These are phyloP conservation scores for Clonostachys rosea DNA, from an alignment of 2,329 filamentous ascomycete genomes.

Conservation along the genomic window DNA sequence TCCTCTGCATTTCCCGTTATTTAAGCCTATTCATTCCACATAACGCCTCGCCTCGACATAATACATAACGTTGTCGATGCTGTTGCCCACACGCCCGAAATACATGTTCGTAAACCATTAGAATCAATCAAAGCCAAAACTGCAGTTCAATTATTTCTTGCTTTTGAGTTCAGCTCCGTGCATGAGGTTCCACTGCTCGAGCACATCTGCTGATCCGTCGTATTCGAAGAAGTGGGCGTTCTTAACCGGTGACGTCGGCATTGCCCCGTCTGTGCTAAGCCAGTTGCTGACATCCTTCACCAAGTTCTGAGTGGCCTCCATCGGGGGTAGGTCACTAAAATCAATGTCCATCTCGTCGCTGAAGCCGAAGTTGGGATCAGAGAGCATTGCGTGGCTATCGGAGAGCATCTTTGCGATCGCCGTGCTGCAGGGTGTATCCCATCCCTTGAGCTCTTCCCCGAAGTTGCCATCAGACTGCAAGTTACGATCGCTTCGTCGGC, in stretches of 20 bases:
- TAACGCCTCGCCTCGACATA: too few relatives aligned
- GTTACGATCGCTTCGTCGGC: conserved; percentile 38
- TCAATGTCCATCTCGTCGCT: conserved; percentile 37
- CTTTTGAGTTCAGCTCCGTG: too few relatives aligned
- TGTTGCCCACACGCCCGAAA: too few relatives aligned
- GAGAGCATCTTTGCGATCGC: conserved; percentile 62
- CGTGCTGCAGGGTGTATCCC: conserved; percentile 55
- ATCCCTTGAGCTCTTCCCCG: conserved; percentile 16
- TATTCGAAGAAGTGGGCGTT: too few relatives aligned
- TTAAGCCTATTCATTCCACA: too few relatives aligned
- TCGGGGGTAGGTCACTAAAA: not conserved
- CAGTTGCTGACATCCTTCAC: conserved; percentile 12
- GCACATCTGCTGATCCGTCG: too few relatives aligned
- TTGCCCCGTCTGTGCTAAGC: conserved; percentile 38
- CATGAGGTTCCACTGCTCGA: too few relatives aligned
- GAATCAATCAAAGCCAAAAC: too few relatives aligned
- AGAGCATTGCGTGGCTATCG: conserved; percentile 38
- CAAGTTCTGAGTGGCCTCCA: not conserved
- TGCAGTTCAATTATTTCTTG: too few relatives aligned
- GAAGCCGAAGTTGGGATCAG: conserved; percentile 30
- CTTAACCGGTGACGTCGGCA: conserved; percentile 24
- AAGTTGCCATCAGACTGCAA: conserved; percentile 16
- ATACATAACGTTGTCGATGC: too few relatives aligned
- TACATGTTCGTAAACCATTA: too few relatives aligned
- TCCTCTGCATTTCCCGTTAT: too few relatives aligned